These are phyloP conservation scores for Phytophthora melonis DNA, from an alignment of 352 stramenopile genomes.

Conservation along the genomic window DNA sequence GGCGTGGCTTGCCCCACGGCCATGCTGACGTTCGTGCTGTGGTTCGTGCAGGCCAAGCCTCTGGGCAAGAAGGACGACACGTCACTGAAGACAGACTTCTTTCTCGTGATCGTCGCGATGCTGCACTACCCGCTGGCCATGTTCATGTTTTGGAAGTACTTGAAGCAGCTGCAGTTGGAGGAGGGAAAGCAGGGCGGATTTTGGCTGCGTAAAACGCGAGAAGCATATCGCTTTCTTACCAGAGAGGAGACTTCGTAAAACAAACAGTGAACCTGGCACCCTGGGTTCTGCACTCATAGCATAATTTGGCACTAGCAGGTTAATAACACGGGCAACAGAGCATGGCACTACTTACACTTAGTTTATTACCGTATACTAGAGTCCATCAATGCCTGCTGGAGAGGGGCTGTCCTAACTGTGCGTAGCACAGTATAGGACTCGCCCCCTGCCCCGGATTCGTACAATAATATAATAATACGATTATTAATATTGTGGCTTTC, in stretches of 20 bases:
- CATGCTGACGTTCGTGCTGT: constrained; percentile 44
- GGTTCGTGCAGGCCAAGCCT: constrained; percentile 54
- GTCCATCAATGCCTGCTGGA: too few species aligned
- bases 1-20: constrained; percentile 20
- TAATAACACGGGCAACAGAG: background rate
- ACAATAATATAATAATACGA: too few species aligned
- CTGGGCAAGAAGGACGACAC: constrained; percentile 69
- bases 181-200: constrained; percentile 16
- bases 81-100: constrained; percentile 59
- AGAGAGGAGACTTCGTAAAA: background rate
- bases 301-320: background rate
- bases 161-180: constrained; percentile 18
- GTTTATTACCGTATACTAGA: too few species aligned
- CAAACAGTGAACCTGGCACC: background rate
- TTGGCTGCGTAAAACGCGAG: constrained; percentile 5
- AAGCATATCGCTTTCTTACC: background rate
- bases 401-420: too few species aligned
- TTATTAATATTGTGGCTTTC: too few species aligned
- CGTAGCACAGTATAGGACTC: too few species aligned
- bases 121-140: constrained; percentile 57
- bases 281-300: background rate
- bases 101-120: constrained; percentile 70
- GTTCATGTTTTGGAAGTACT: constrained; percentile 45
- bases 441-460: too few species aligned
- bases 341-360: background rate